phyloP scores from a whole-genome alignment of 1,284 basidiomycete genomes.

The Paramarasmius palmivorus region DNA sequence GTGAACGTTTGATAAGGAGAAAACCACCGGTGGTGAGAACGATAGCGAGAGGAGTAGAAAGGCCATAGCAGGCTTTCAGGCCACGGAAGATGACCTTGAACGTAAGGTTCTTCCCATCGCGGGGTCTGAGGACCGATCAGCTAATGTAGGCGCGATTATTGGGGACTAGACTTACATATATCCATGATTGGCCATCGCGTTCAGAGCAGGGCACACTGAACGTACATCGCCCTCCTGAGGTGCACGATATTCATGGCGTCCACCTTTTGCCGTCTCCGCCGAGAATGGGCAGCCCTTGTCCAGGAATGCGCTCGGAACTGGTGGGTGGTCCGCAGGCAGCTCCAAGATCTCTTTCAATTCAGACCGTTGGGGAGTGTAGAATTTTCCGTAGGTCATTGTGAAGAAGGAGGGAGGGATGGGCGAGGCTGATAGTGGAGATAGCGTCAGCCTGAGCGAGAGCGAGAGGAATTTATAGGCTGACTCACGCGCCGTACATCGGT shows the following conservation, averaged over 20 bases:
- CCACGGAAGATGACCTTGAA: constrained; percentile 14
- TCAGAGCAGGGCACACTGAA: constrained; percentile 17
- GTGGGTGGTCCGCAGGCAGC: too few relatives aligned
- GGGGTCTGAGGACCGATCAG: constrained; percentile 11
- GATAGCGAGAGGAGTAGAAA: constrained; percentile 15
- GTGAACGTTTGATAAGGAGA: constrained; percentile 9
- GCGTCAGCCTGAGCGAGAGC: too few relatives aligned
- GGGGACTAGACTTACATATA: constrained; percentile 14
- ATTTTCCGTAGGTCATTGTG: too few relatives aligned
- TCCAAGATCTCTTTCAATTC: too few relatives aligned
- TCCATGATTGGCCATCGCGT: constrained; percentile 20
- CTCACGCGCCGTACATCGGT: too few relatives aligned
- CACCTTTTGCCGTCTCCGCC: too few relatives aligned
- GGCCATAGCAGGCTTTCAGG: constrained; percentile 17
- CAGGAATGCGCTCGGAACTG: too few relatives aligned
- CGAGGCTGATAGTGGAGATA: too few relatives aligned
- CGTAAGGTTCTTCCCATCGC: constrained; percentile 17
- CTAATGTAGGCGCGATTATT: background rate
- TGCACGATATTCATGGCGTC: constrained; percentile 25
- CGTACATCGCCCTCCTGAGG: constrained; percentile 25
- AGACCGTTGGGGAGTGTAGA: too few relatives aligned
- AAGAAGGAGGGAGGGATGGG: too few relatives aligned
- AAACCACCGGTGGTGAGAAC: constrained; percentile 18
- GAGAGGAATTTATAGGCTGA: too few relatives aligned
- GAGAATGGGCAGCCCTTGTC: too few relatives aligned